phyloP scores from a whole-genome alignment of 495 filamentous ascomycete species.

The Filosporella fistucella region DNA sequence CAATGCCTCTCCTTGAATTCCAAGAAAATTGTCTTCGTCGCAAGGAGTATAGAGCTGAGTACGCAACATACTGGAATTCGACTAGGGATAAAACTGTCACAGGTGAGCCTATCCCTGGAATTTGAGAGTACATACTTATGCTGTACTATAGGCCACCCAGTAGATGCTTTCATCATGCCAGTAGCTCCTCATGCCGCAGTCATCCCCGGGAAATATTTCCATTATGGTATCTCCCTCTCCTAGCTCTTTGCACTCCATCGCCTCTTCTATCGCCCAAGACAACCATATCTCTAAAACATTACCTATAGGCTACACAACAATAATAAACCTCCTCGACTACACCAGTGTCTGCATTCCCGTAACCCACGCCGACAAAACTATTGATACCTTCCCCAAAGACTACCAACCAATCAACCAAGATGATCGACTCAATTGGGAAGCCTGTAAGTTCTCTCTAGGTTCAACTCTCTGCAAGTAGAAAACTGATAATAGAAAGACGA shows the following conservation, averaged over 20 bases:
- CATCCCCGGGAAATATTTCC: conserved; percentile 32
- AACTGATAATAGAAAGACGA: conserved; percentile 18
- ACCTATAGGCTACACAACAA: conserved; percentile 53
- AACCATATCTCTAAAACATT: no score
- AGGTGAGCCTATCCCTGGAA: background rate
- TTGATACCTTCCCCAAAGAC: background rate
- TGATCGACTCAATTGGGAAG: conserved; percentile 37
- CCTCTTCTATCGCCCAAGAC: background rate
- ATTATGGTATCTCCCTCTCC: conserved; percentile 35
- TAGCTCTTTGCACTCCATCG: background rate
- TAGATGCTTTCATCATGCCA: conserved; percentile 63
- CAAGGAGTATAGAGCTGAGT: background rate
- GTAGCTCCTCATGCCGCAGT: conserved; percentile 48
- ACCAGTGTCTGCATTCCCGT: conserved; percentile 53
- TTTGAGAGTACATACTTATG: background rate
- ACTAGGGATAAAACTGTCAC: background rate
- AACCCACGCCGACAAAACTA: conserved; percentile 25
- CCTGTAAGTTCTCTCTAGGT: conserved; percentile 29
- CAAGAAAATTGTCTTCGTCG: background rate
- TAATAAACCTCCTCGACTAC: conserved; percentile 68
- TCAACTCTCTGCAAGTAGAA: background rate
- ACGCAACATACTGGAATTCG: background rate
- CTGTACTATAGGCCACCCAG: background rate
- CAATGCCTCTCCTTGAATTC: background rate
- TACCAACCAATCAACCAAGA: conserved; percentile 32